Evolutionary conservation across 495 filamentous ascomycete species (phyloP), one percentile per base, ranked within the genome.

Genomic region (Aspergillus conjunctus): DNA sequence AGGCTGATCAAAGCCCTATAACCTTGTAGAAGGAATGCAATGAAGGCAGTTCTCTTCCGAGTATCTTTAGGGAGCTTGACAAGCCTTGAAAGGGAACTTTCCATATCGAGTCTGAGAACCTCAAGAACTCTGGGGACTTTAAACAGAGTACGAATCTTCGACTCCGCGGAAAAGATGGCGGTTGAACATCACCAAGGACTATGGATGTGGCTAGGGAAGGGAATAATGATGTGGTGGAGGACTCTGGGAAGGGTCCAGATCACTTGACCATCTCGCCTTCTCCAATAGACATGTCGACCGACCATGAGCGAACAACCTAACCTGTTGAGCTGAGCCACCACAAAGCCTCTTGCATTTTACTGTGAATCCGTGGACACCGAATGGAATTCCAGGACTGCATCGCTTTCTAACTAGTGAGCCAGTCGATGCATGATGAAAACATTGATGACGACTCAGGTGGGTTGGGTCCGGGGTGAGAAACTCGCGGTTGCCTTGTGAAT

Each of bases 221-320:
- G 26, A 26, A 26, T 2, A 26, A 26, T 2, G 26, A 5, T 26
- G 26, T 26, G n/a, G n/a, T n/a, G n/a, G n/a, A n/a, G n/a, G n/a
- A 26, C 26, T 26, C 26, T 26, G 26, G 26, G 2, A n/a, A n/a
- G n/a, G 20, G n/a, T 48, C 20, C n/a, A 48, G 18, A 17, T 48
- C 44, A 48, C 44, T 48, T 48, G 44, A 48, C 44, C 44, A 21
- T 54, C 5, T 26, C 18, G 5, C 22, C 17, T n/a, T 54, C 33
- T 14, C 12, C 52, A 54, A n/a, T 54, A 9, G 52, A 54, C 33
- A 18, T 41, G 17, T 43, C 17, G 32, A 21, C 5, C 18, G 7
- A 41, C 17, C 32, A 54, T 54, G 31, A 41, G 52, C 33, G 32
- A 54, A 8, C 39, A 17, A 54, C 33, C 6, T 17, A 43, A 54